phyloP scores from a whole-genome alignment of 352 stramenopile species.

The Globisporangium radiosum region DNA sequence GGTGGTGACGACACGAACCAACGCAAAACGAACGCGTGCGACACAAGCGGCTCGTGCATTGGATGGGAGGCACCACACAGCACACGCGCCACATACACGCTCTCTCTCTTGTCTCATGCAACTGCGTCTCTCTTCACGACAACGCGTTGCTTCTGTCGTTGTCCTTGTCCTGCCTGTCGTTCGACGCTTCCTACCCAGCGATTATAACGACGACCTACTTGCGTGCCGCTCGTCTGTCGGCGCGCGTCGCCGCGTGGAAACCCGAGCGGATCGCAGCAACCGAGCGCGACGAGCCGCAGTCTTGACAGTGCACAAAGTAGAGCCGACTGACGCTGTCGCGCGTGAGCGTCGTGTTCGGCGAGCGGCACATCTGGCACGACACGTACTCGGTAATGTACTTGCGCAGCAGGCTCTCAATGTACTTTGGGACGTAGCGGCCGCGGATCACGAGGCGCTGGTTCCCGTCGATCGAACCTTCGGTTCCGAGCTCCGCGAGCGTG shows the following conservation, averaged over 20 bases:
- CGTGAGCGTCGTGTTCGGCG: constrained; percentile 96
- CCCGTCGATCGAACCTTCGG: constrained; percentile 98
- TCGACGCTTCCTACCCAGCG: background rate
- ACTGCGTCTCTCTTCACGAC: background rate
- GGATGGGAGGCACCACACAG: too few relatives aligned
- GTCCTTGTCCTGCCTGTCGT: constrained; percentile 4
- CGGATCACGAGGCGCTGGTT: constrained; percentile 98
- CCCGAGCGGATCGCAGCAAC: constrained; percentile 96
- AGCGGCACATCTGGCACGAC: constrained; percentile 99
- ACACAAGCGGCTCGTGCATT: too few relatives aligned
- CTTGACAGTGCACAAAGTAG: constrained; percentile 98
- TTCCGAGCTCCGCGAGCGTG: constrained; percentile 99
- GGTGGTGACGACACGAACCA: too few relatives aligned
- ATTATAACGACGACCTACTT: constrained; percentile 43
- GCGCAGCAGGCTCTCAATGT: constrained; percentile 98
- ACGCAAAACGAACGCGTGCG: too few relatives aligned
- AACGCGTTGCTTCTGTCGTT: background rate
- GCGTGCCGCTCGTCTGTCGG: constrained; percentile 75
- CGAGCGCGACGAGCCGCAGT: constrained; percentile 94
- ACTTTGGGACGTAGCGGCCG: constrained; percentile 97
- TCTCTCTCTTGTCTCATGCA: too few relatives aligned
- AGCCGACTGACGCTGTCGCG: constrained; percentile 95
- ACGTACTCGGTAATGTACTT: constrained; percentile 99
- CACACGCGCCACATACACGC: too few relatives aligned
- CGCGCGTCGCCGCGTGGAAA: constrained; percentile 95